Base-by-base conservation (phyloP, 345 rosid species). In the Salix suchowensis region DNA sequence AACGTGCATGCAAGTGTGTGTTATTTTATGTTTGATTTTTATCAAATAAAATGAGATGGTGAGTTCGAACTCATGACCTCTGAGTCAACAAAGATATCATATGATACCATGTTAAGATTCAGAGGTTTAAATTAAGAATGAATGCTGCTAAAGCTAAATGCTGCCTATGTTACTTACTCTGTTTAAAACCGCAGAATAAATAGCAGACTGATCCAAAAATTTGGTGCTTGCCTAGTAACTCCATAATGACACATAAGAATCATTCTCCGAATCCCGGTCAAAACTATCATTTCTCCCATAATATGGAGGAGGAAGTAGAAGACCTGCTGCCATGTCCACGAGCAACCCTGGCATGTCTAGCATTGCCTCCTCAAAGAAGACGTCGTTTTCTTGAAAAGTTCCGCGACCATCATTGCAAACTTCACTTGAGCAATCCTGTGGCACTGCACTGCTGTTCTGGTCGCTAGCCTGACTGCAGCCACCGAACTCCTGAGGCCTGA, bases 311-410 rank as follows among this genome's bases (percentile, higher is more conserved):
- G 93, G 82, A 36, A 88, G 84, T 23, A 93, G 65, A 62, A 87
- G 88, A n/a, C 90, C 97, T 74, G 81, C 83, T n/a, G 97, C 96
- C 79, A 93, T 82, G 66, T 82, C 78, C 5, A 36, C 81, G 19
- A 89, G 80, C 82, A 89, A 76, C 55, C 78, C 72, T 6, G 89
- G 89, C 90, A 89, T 75, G 28, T 84, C 80, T 61, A 89, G 78
- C 39, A 81, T 36, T 1, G 69, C 88, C 15, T 86, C 89, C 79
- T 82, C 89, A 68, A 85, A 89, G 23, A 79, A 7, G 23, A 21
- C 50, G 21, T 67, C 71, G 19, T n/a, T 23, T 55, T 65, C 67
- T 76, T 76, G 21, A 70, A 73, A 0, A 71, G 72, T 65, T 32
- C 23, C 28, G 39, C 3, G 18, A 19, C 40, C 50, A 19, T 65